Evolutionary conservation across 805 yeast genomes (phyloP), one percentile per base, ranked within the genome.

Genomic region (Saturnispora saitoi): DNA sequence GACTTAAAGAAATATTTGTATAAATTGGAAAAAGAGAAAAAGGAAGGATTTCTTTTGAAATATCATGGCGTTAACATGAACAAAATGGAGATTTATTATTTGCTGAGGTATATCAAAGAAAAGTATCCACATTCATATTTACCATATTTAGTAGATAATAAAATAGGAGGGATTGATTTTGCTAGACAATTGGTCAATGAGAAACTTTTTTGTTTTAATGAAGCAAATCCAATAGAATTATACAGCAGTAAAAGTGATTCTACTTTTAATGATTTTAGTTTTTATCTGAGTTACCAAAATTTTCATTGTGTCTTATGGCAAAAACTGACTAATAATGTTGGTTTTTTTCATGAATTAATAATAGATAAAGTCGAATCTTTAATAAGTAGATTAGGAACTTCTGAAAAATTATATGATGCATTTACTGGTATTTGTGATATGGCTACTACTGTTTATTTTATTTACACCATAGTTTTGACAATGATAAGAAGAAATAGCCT

Each of bases 251-350:
- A 43, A 15, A 47, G 19, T n/a, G 14, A 22, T 4, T 22, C 15
- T 4, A 32, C 32, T 14, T 26, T 51, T 4, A 38, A 51, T 24
- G 8, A 19, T 2, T 22, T 51, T 10, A 43, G 51, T 24, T 32
- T 28, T 42, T 38, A 29, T 9, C 37, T 44, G 31, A 20, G 28
- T 11, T 22, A 36, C 8, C 34, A 39, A n/a, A 32, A 15, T 9
- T 38, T 39, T 24, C 54, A 51, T 26, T 36, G 32, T 14, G 5
- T n/a, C 2, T 34, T 51, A 17, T 39, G 46, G 14, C 15, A 32
- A 6, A 29, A 31, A 6, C 19, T 51, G 4, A 41, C 49, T 17
- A 15, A 34, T 14, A 51, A 39, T n/a, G 12, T 38, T 14, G n/a
- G 38, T 1, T 51, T 46, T 22, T 12, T 49, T 22, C 19, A 28